Conservation (phyloP, 305 asterid species). For the Andrographis paniculata region DNA sequence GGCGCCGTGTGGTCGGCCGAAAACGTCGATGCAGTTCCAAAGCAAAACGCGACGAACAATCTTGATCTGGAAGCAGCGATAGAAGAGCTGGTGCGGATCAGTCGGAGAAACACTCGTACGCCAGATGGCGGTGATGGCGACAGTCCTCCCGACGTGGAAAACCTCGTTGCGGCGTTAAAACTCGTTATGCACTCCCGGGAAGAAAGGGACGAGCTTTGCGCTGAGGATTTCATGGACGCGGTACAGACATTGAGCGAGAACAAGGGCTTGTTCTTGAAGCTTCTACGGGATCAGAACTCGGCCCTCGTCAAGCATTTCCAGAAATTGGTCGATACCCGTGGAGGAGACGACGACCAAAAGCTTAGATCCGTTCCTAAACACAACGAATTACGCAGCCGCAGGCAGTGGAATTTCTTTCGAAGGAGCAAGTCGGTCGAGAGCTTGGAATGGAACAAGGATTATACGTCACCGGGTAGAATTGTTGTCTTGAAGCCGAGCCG, state of each 20-base stretch:
- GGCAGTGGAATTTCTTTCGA: slow-evolving; percentile 51
- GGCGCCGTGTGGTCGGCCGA: slow-evolving; percentile 21
- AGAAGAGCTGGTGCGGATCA: slow-evolving; percentile 37
- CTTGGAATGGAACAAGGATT: slow-evolving; percentile 34
- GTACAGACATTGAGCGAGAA: slow-evolving; percentile 44
- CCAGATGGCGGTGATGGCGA: slow-evolving; percentile 19
- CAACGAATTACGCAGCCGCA: slow-evolving; percentile 40
- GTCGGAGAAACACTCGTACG: slow-evolving; percentile 20
- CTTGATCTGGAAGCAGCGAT: slow-evolving; percentile 44
- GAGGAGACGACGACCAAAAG: slow-evolving; percentile 29
- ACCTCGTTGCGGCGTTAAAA: slow-evolving; percentile 58
- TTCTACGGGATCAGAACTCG: slow-evolving; percentile 59
- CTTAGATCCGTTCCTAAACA: slow-evolving; percentile 28
- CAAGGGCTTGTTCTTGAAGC: slow-evolving; percentile 47
- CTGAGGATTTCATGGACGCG: slow-evolving; percentile 59
- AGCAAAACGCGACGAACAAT: slow-evolving; percentile 25
- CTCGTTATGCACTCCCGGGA: slow-evolving; percentile 38
- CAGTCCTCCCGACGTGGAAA: slow-evolving; percentile 33
- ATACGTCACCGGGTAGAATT: slow-evolving; percentile 48
- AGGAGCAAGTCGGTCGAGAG: slow-evolving; percentile 71
- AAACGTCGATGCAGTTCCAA: slow-evolving; percentile 17
- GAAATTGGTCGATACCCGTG: slow-evolving; percentile 34
- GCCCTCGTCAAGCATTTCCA: slow-evolving; percentile 39
- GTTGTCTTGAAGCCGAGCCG: slow-evolving; percentile 79
- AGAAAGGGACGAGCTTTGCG: slow-evolving; percentile 33